Percentiles rank a stretch among this genome's conserved stretches.
phyloP scores from a whole-genome alignment of 345 rosid species.

The Syzygium grande region DNA sequence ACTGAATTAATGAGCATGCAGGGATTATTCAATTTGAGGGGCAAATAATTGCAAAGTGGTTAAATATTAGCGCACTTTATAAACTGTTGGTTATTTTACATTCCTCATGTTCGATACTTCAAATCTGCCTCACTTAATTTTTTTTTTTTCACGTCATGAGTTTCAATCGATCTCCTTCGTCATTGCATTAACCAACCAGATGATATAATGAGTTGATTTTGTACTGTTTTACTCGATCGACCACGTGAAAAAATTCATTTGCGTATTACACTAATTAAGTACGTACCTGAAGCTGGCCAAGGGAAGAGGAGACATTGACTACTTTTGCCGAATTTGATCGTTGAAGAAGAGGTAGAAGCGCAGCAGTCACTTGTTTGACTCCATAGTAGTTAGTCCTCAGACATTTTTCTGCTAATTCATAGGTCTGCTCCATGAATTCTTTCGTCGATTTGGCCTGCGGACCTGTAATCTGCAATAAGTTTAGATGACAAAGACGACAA shows the following conservation, averaged over 20 bases:
- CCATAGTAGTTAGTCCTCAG: slow-evolving; percentile 15
- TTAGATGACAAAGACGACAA: neutral
- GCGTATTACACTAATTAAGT: neutral
- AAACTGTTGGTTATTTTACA: too few relatives aligned
- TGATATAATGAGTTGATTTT: too few relatives aligned
- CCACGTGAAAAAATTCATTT: neutral
- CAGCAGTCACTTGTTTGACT: slow-evolving; percentile 4
- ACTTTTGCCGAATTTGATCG: slow-evolving; percentile 5
- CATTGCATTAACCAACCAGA: too few relatives aligned
- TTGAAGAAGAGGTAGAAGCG: slow-evolving; percentile 6
- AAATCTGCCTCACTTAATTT: neutral
- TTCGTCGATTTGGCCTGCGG: neutral
- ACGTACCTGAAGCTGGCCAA: slow-evolving; percentile 8
- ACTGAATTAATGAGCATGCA: too few relatives aligned
- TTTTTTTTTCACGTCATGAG: neutral
- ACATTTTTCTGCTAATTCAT: slow-evolving; percentile 5
- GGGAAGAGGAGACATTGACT: slow-evolving; percentile 10
- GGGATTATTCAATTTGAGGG: too few relatives aligned
- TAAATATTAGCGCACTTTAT: neutral
- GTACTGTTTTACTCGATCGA: neutral
- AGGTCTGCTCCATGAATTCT: neutral
- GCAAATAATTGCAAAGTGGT: neutral
- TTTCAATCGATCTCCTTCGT: neutral
- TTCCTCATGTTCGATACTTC: neutral
- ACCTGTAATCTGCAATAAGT: neutral